A percentile compares a stretch with the other conserved stretches of the same genome.
Evolutionary conservation across 805 yeast species (phyloP).

Genomic region (Debaryomyces hansenii): DNA sequence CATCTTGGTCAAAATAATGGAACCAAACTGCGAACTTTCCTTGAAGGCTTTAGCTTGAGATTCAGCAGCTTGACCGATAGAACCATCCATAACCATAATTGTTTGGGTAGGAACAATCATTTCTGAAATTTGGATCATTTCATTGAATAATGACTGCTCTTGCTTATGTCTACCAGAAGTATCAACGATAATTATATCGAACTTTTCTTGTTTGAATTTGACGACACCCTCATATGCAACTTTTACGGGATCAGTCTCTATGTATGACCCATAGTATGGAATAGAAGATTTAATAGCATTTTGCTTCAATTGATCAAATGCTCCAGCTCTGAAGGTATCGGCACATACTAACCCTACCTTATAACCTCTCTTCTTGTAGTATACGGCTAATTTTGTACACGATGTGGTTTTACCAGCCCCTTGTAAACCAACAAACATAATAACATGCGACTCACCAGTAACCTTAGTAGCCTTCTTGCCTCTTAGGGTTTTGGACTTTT

Average conservation of each 20-base stretch:
- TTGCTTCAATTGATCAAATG: constrained; percentile 96
- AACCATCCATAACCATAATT: constrained; percentile 95
- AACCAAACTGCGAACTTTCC: constrained; percentile 90
- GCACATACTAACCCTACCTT: constrained; percentile 98
- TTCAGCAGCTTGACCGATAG: constrained; percentile 98
- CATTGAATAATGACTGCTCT: constrained; percentile 86
- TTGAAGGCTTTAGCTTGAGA: constrained; percentile 92
- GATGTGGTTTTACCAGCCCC: constrained; percentile 99
- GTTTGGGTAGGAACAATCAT: constrained; percentile 94
- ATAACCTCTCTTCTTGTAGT: constrained; percentile 89
- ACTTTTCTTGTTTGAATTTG: constrained; percentile 85
- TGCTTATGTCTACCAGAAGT: constrained; percentile 98
- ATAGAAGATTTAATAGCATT: constrained; percentile 94
- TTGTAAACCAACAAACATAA: constrained; percentile 97
- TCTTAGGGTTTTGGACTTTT: constrained; percentile 16
- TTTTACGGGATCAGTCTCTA: constrained; percentile 92
- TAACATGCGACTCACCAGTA: constrained; percentile 48
- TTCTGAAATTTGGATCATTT: constrained; percentile 89
- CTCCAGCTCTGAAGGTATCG: constrained; percentile 99
- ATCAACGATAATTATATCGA: constrained; percentile 92
- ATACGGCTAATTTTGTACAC: constrained; percentile 94
- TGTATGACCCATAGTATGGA: constrained; percentile 92
- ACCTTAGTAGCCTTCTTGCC: constrained; percentile 25
- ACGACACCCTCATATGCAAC: constrained; percentile 91
- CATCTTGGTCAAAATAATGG: constrained; percentile 92